phyloP scores from a whole-genome alignment of 2,329 filamentous ascomycete genomes.

The Colletotrichum theobromicola region DNA sequence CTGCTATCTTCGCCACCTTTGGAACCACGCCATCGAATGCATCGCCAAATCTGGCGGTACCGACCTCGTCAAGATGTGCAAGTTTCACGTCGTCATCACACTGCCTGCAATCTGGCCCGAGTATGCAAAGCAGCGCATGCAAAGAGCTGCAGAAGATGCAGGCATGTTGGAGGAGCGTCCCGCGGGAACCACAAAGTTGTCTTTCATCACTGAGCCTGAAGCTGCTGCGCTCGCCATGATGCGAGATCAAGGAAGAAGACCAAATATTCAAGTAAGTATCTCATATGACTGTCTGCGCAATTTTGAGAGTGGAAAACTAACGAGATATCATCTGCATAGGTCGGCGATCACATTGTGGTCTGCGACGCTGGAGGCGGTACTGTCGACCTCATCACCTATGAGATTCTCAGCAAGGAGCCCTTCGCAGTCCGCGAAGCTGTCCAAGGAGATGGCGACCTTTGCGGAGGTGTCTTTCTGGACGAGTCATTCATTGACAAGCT shows the following conservation, averaged over 20 bases:
- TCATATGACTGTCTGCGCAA: too few species aligned
- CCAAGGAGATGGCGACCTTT: conserved; percentile 41
- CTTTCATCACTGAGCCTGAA: conserved; percentile 48
- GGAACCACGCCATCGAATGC: conserved; percentile 30
- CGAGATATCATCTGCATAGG: background rate
- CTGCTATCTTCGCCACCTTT: conserved; percentile 37
- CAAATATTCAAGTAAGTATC: conserved; percentile 24
- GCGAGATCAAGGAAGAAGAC: conserved; percentile 28
- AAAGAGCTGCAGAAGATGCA: conserved; percentile 34
- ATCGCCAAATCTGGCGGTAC: conserved; percentile 31
- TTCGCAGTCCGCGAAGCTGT: conserved; percentile 41
- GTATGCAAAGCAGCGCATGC: conserved; percentile 42
- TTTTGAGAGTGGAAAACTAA: too few species aligned
- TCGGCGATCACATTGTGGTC: conserved; percentile 32
- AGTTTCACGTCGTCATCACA: conserved; percentile 44
- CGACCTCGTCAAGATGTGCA: conserved; percentile 23
- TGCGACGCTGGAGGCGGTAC: conserved; percentile 44
- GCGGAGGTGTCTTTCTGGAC: conserved; percentile 45
- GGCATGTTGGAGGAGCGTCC: conserved; percentile 37
- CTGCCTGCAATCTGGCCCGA: conserved; percentile 52
- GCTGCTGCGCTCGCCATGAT: conserved; percentile 47
- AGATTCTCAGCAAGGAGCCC: conserved; percentile 23
- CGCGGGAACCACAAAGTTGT: conserved; percentile 33
- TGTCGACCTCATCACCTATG: conserved; percentile 46
- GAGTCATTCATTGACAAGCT: conserved; percentile 36